Conservation (phyloP, 805 yeast genomes). For the Starmerella roubikii region DNA sequence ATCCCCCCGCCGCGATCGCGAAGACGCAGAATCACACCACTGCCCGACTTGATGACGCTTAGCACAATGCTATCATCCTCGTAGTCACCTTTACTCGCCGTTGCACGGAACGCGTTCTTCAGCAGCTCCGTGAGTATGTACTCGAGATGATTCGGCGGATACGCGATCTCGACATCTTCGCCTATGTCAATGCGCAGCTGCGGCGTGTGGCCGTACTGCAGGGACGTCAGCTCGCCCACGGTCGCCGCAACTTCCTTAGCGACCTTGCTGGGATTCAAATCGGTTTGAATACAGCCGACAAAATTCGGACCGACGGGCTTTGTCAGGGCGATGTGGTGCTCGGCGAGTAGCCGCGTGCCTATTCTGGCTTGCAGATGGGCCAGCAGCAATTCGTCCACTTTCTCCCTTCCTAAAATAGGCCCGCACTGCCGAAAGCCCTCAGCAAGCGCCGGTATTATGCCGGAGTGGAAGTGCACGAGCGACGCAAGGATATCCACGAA, state of each 20-base stretch:
- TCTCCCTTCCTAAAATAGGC: constrained; percentile 28
- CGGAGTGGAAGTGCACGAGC: constrained; percentile 65
- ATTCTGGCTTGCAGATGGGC: constrained; percentile 72
- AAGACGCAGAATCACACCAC: constrained; percentile 55
- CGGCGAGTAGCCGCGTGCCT: constrained; percentile 72
- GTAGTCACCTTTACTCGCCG: constrained; percentile 44
- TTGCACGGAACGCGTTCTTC: constrained; percentile 80
- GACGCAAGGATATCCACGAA: constrained; percentile 42
- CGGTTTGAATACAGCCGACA: constrained; percentile 55
- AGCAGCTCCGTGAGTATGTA: constrained; percentile 75
- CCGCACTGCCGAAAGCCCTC: constrained; percentile 67
- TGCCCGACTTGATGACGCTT: constrained; percentile 35
- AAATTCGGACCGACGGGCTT: constrained; percentile 33
- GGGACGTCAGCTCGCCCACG: constrained; percentile 68
- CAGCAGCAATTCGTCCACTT: constrained; percentile 53
- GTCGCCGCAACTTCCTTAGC: constrained; percentile 52
- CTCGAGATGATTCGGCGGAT: constrained; percentile 76
- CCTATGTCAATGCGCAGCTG: constrained; percentile 44
- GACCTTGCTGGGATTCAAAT: constrained; percentile 48
- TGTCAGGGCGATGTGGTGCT: constrained; percentile 64
- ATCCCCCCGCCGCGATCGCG: constrained; percentile 89
- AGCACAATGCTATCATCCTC: constrained; percentile 32
- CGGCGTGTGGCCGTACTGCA: constrained; percentile 71
- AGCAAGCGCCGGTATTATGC: constrained; percentile 69
- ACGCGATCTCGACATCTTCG: constrained; percentile 54